Conservation (phyloP, 2,329 filamentous ascomycete genomes). For the Colletotrichum liriopes region DNA sequence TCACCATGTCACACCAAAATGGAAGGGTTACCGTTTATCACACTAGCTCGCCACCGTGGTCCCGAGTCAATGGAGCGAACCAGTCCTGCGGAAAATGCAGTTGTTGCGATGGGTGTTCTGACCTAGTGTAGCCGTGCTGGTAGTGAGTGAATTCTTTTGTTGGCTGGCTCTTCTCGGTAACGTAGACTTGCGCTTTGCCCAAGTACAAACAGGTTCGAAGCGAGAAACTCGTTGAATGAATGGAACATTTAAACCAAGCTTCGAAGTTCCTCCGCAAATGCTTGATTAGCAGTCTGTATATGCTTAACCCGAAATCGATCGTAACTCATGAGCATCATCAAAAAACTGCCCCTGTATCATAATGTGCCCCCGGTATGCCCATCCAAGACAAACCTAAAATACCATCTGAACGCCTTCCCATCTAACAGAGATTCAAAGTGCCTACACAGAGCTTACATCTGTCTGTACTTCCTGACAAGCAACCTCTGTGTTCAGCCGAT, state of each 20-base stretch:
- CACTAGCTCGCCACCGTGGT: neutral
- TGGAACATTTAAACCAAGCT: neutral
- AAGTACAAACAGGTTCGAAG: neutral
- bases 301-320: neutral
- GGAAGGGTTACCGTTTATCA: neutral
- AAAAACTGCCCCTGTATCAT: neutral
- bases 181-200: too few species aligned
- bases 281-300: too few species aligned
- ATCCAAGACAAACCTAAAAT: neutral
- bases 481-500: slow-evolving; percentile 67
- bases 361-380: neutral
- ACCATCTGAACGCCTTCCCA: neutral
- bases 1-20: neutral
- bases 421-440: neutral
- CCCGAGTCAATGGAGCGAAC: neutral
- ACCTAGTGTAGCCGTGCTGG: too few species aligned
- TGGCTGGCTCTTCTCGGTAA: too few species aligned
- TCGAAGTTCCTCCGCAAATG: neutral
- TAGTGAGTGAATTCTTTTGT: too few species aligned
- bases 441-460: neutral
- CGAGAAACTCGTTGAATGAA: neutral
- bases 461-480: neutral
- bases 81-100: neutral
- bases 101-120: neutral
- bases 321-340: neutral